Conservation (phyloP, 176 grass and related monocot genomes). For the Themeda triandra region DNA sequence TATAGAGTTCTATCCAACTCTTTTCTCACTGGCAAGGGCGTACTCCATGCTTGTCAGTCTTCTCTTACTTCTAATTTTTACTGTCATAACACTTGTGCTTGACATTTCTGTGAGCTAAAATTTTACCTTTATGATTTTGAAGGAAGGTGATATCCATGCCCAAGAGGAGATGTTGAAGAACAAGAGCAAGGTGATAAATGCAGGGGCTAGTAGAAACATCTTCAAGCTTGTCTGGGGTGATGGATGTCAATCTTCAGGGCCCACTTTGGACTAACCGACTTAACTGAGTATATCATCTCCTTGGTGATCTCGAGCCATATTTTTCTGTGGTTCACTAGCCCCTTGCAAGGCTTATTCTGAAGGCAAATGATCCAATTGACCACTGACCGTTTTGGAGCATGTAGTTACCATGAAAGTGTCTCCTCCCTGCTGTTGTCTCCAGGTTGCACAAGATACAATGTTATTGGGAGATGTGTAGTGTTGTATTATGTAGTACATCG, state of each 20-base stretch:
- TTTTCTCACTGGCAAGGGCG: conserved; percentile 57
- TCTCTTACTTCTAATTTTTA: not conserved
- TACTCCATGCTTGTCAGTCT: conserved; percentile 64
- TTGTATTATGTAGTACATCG: not conserved
- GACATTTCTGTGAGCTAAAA: not conserved
- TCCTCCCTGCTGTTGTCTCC: not conserved
- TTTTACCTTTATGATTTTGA: conserved; percentile 21
- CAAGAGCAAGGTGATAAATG: conserved; percentile 45
- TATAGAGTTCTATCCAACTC: conserved; percentile 59
- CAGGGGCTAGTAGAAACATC: conserved; percentile 67
- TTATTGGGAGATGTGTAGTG: not conserved
- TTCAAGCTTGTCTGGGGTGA: conserved; percentile 73
- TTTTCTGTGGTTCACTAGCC: not conserved
- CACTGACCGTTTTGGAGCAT: not conserved
- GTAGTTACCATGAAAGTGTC: not conserved
- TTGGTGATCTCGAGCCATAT: not conserved
- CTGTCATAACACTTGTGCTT: not conserved
- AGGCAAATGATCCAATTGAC: not conserved
- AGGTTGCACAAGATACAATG: conserved; percentile 6
- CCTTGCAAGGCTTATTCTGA: not conserved
- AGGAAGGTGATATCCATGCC: conserved; percentile 56
- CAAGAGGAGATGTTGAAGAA: conserved; percentile 89
- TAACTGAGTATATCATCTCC: not conserved
- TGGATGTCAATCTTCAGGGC: not conserved
- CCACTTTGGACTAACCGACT: not conserved